Percentiles rank a stretch among this genome's conserved stretches.
Evolutionary conservation across 257 asterid species (phyloP).

Genomic region (Solanum neorickii): DNA sequence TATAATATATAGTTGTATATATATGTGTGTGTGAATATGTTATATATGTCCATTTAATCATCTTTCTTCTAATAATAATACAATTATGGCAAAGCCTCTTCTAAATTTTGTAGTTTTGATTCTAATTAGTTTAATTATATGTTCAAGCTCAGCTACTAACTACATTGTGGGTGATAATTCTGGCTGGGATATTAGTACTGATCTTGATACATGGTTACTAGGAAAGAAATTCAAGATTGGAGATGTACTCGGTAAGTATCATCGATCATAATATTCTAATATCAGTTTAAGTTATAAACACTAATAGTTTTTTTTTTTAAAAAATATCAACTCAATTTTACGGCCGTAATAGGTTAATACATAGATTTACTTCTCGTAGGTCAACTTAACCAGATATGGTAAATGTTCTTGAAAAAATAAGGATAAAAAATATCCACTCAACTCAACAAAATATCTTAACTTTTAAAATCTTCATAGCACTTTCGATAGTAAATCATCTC

Average conservation of each 20-base stretch:
- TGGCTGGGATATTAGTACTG: conserved; percentile 93
- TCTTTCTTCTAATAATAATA: background rate
- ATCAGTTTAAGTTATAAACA: background rate
- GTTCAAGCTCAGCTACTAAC: conserved; percentile 35
- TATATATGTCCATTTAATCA: background rate
- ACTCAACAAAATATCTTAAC: background rate
- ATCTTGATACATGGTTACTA: conserved; percentile 53
- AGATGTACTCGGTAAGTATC: conserved; percentile 50
- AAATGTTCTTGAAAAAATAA: background rate
- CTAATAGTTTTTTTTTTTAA: background rate
- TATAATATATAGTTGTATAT: background rate
- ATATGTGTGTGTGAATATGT: background rate
- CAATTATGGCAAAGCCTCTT: conserved; percentile 30
- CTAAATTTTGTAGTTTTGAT: conserved; percentile 4
- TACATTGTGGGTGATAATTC: conserved; percentile 57
- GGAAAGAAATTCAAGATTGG: conserved; percentile 45
- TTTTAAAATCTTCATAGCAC: background rate
- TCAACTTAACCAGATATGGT: background rate
- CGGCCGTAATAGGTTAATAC: background rate
- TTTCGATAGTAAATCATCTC: background rate
- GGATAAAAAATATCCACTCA: background rate
- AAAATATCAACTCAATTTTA: background rate
- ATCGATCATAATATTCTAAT: background rate
- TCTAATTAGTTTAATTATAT: conserved; percentile 1
- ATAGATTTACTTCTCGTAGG: background rate